Conservation (phyloP, 805 yeast genomes). For the Starmerella vaccinii region DNA sequence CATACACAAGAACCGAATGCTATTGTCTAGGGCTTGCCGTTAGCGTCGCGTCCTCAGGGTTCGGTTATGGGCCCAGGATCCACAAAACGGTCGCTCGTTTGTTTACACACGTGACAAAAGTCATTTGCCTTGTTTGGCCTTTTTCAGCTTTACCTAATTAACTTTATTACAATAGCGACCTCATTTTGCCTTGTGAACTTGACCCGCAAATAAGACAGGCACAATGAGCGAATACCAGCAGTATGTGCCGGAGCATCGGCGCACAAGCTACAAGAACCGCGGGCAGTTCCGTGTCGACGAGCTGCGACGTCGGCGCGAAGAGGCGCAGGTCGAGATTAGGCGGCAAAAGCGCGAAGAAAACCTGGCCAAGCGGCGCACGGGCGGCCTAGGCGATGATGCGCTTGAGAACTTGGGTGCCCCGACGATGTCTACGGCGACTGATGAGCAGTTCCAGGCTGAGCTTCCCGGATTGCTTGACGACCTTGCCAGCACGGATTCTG, state of each 20-base stretch:
- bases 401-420: constrained; percentile 32
- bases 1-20: neutral
- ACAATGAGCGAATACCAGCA: constrained; percentile 33
- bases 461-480: constrained; percentile 78
- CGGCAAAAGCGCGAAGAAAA: constrained; percentile 95
- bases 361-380: constrained; percentile 81
- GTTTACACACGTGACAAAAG: constrained; percentile 6
- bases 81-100: constrained; percentile 1
- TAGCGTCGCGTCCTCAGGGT: constrained; percentile 4
- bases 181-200: constrained; percentile 4
- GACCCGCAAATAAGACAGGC: neutral
- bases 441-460: constrained; percentile 30
- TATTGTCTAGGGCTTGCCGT: neutral
- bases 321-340: constrained; percentile 90
- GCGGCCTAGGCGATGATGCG: constrained; percentile 34
- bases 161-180: constrained; percentile 3
- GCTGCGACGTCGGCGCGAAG: constrained; percentile 94
- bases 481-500: constrained; percentile 60
- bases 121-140: constrained; percentile 6
- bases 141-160: constrained; percentile 5
- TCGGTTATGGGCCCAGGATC: neutral
- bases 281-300: constrained; percentile 91
- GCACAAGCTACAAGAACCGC: constrained; percentile 90
- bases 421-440: constrained; percentile 28
- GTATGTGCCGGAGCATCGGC: constrained; percentile 94